phyloP scores from a whole-genome alignment of 257 asterid species.

The Penstemon eatonii region DNA sequence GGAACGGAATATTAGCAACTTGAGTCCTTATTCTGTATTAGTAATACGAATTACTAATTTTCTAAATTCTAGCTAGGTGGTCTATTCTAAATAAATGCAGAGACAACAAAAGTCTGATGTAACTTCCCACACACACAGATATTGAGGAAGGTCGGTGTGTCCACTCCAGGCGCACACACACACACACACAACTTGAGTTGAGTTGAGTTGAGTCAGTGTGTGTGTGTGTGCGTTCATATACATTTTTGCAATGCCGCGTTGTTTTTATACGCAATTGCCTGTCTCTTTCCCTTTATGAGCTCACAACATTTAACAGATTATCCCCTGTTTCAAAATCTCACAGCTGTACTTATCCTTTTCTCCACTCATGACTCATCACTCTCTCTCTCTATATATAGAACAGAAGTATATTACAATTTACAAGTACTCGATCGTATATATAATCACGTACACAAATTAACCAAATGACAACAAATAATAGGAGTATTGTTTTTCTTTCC shows the following conservation, averaged over 20 bases:
- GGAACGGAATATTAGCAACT: too few relatives aligned
- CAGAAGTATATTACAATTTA: too few relatives aligned
- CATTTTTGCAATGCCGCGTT: constrained; percentile 35
- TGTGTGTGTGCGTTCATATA: constrained; percentile 11
- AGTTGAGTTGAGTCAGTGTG: too few relatives aligned
- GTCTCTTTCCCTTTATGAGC: constrained; percentile 28
- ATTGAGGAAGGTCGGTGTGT: constrained; percentile 27
- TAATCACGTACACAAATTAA: constrained; percentile 5
- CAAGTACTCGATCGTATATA: not conserved
- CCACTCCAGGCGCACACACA: constrained; percentile 2
- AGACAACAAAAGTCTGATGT: too few relatives aligned
- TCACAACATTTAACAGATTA: constrained; percentile 2
- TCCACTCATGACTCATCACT: constrained; percentile 26
- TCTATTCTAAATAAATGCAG: too few relatives aligned
- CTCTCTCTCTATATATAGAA: too few relatives aligned
- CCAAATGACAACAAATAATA: not conserved
- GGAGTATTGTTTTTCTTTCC: constrained; percentile 14
- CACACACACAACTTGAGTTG: not conserved
- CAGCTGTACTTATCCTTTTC: constrained; percentile 30
- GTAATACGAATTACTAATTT: too few relatives aligned
- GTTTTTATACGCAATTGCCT: constrained; percentile 19
- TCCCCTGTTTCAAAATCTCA: too few relatives aligned
- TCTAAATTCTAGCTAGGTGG: too few relatives aligned
- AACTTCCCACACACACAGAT: not conserved
- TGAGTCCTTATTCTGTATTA: too few relatives aligned